Evolutionary conservation across 2,329 filamentous ascomycete genomes (phyloP), one percentile per base, ranked within the genome.

Genomic region (Penicillium brevicompactum): DNA sequence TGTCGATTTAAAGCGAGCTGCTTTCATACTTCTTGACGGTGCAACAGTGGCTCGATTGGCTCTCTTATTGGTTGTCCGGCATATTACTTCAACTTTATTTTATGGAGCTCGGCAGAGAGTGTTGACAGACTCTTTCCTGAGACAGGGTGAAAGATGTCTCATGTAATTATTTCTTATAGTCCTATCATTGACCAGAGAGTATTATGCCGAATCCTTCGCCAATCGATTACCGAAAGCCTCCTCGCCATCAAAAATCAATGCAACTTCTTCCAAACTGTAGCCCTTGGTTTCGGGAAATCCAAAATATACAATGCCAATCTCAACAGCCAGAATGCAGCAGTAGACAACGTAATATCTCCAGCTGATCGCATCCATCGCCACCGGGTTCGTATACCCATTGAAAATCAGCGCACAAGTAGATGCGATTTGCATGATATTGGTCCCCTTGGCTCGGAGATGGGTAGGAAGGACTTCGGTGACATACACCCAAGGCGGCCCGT

Each of bases 301-400:
- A 37, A 53, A 53, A n/a, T 49, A 56, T 2, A 52, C 45, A 10
- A 55, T 40, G 2, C 14, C 40, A 27, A 55, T 46, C 22, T 57
- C 48, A 22, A 57, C 30, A 10, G 41, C 51, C 38, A 57, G 44
- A 4, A 55, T 48, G 38, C 55, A 51, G 18, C 55, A 57, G 38
- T 51, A 60, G 11, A 58, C 55, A 24, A 60, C 55, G 34, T 60
- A 60, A n/a, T 60, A 60, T 32, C 34, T 47, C 57, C 55, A 60
- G 21, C 45, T 38, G 5, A 60, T 57, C 7, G 48, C 46, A 34
- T 55, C 51, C 51, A 60, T 48, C 2, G 55, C 57, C 27, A 60
- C 40, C 1, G 55, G 55, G n/a, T 60, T 60, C 10, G 55, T 49
- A 27, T 54, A 61, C 43, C 55, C 49, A 7, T 57, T 62, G 43